These are phyloP conservation scores for Eucalyptus tenuipes DNA, from an alignment of 345 rosid species.

Conservation along the genomic window DNA sequence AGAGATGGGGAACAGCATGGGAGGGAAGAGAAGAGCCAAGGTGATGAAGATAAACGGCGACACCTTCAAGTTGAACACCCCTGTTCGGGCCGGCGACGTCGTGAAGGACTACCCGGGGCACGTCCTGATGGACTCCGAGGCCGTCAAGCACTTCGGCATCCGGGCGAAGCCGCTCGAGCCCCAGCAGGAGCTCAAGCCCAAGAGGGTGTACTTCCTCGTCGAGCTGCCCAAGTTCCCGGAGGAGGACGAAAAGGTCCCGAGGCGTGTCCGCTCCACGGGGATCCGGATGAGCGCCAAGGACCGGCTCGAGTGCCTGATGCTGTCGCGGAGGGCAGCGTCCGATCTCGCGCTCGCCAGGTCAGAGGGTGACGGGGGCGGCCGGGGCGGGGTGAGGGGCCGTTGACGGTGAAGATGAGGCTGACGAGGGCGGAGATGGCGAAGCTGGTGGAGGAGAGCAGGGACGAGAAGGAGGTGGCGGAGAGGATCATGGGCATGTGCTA, in stretches of 20 bases:
- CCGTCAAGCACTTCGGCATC: constrained; percentile 65
- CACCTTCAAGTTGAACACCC: constrained; percentile 57
- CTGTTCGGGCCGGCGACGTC: constrained; percentile 45
- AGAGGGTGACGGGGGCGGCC: not conserved
- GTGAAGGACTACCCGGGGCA: constrained; percentile 62
- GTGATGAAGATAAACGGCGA: constrained; percentile 89
- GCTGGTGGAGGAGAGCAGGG: constrained; percentile 56
- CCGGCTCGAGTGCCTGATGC: constrained; percentile 70
- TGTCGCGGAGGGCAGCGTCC: constrained; percentile 61
- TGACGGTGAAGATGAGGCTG: constrained; percentile 59
- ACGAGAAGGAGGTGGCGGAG: constrained; percentile 55
- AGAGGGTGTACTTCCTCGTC: constrained; percentile 60
- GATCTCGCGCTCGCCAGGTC: constrained; percentile 29
- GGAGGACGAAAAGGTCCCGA: constrained; percentile 18
- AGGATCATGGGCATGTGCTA: constrained; percentile 47
- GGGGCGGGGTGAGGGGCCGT: not conserved
- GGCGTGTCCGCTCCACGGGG: constrained; percentile 61
- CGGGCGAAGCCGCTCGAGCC: constrained; percentile 72
- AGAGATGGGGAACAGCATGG: constrained; percentile 68
- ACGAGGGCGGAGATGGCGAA: constrained; percentile 56
- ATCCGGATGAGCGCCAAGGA: constrained; percentile 80
- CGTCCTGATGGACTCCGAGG: constrained; percentile 63
- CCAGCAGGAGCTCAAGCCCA: constrained; percentile 42
- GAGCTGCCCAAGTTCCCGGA: constrained; percentile 49
- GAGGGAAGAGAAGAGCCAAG: constrained; percentile 41